Conservation (phyloP, 441 rosid species). For the Corymbia calophylla region DNA sequence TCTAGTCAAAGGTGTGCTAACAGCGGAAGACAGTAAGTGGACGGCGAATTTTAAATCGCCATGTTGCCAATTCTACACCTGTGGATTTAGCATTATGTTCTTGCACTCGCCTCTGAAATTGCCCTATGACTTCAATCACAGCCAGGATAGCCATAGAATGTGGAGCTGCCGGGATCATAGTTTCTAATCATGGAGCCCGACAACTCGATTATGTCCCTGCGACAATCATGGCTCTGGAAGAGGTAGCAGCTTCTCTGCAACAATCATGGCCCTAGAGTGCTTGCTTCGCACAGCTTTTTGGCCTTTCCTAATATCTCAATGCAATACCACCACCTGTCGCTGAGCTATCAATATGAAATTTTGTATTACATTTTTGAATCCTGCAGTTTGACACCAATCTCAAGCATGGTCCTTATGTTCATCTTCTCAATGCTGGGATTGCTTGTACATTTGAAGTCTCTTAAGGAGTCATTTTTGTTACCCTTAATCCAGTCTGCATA, state of each 20-base stretch:
- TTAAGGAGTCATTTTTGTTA: not conserved
- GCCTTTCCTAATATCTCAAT: not conserved
- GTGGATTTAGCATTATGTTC: not conserved
- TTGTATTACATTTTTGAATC: not conserved
- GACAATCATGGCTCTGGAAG: conserved; percentile 85
- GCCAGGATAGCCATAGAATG: conserved; percentile 69
- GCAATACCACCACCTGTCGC: not conserved
- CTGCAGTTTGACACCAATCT: not conserved
- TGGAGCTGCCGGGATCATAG: conserved; percentile 92
- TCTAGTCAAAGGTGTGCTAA: conserved; percentile 88
- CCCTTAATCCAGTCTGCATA: not conserved
- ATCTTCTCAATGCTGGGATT: not conserved
- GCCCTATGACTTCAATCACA: conserved; percentile 17
- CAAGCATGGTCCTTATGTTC: not conserved
- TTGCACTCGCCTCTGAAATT: not conserved
- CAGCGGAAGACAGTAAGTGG: conserved; percentile 78
- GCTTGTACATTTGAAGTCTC: not conserved
- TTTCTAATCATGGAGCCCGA: conserved; percentile 97
- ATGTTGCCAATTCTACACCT: not conserved
- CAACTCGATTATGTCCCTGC: conserved; percentile 96
- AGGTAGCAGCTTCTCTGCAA: conserved; percentile 28
- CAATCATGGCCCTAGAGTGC: not conserved
- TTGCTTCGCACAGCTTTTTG: not conserved
- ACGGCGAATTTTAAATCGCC: not conserved
- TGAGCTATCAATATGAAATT: not conserved